Percentiles rank a stretch among this genome's conserved stretches.
Evolutionary conservation across 1,284 basidiomycete species (phyloP).

Genomic region (Malassezia obtusa): DNA sequence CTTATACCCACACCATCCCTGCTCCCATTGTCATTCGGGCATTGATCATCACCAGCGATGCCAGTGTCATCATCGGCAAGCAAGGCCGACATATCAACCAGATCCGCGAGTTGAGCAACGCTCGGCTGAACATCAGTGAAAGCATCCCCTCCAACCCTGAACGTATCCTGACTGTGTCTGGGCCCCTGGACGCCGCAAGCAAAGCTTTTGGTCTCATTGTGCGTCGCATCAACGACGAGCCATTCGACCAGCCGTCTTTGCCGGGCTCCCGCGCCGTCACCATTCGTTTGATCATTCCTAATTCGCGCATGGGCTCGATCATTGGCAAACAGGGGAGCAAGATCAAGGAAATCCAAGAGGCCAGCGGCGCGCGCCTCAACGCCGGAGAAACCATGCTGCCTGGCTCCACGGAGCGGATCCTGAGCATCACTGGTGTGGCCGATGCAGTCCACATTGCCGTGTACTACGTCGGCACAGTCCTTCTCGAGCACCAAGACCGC

Average conservation of each 20-base stretch:
- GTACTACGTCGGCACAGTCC: slow-evolving; percentile 94
- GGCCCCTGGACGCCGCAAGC: slow-evolving; percentile 92
- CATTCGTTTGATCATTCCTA: slow-evolving; percentile 94
- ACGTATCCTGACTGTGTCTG: slow-evolving; percentile 90
- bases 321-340: slow-evolving; percentile 95
- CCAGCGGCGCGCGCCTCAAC: slow-evolving; percentile 86
- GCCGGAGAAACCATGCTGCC: slow-evolving; percentile 97
- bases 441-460: slow-evolving; percentile 99
- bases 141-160: slow-evolving; percentile 72
- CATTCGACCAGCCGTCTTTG: slow-evolving; percentile 91
- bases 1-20: slow-evolving; percentile 16
- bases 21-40: slow-evolving; percentile 45
- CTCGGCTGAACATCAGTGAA: slow-evolving; percentile 54
- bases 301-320: slow-evolving; percentile 97
- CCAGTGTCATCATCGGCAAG: slow-evolving; percentile 97
- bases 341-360: slow-evolving; percentile 99
- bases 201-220: slow-evolving; percentile 99
- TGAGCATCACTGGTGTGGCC: slow-evolving; percentile 96
- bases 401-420: slow-evolving; percentile 82
- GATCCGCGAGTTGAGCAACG: slow-evolving; percentile 93
- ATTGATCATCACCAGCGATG: slow-evolving; percentile 96
- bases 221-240: slow-evolving; percentile 96
- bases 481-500: slow-evolving; percentile 80
- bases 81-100: slow-evolving; percentile 94
- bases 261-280: slow-evolving; percentile 96